These are phyloP conservation scores for Mucor circinelloides DNA, from an alignment of 371 early-diverging fungal genomes.

Conservation along the genomic window DNA sequence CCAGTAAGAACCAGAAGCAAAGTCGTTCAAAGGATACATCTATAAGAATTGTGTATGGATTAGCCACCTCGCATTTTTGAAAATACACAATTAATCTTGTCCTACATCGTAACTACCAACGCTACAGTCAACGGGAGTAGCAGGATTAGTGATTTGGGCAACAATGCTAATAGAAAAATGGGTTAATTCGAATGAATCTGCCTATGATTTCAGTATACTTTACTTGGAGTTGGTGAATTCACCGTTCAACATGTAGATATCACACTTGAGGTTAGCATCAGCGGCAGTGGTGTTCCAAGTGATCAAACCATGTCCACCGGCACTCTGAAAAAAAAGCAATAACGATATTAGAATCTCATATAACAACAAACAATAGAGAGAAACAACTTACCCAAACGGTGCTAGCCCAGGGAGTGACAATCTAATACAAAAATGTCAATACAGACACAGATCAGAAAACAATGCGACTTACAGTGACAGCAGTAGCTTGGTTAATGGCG, in stretches of 20 bases:
- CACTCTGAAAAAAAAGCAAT: constrained; percentile 20
- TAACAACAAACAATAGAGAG: neutral
- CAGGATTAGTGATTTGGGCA: constrained; percentile 31
- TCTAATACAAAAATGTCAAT: constrained; percentile 17
- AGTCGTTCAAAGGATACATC: constrained; percentile 52
- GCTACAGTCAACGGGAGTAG: constrained; percentile 28
- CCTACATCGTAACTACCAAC: constrained; percentile 31
- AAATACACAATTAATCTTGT: neutral
- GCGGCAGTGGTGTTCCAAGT: constrained; percentile 40
- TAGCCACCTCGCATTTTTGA: neutral
- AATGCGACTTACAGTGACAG: constrained; percentile 25
- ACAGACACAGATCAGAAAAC: neutral
- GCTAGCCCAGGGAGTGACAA: constrained; percentile 46
- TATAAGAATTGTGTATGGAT: constrained; percentile 1
- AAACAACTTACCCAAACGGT: constrained; percentile 39
- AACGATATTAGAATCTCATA: neutral
- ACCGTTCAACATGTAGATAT: constrained; percentile 50
- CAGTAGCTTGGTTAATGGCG: constrained; percentile 27
- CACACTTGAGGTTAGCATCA: constrained; percentile 38
- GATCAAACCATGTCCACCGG: constrained; percentile 48
- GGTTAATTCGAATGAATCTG: neutral
- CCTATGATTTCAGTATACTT: neutral
- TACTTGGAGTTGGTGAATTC: constrained; percentile 45
- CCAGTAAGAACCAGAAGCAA: constrained; percentile 48
- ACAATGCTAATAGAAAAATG: constrained; percentile 21